Evolutionary conservation across 2,329 filamentous ascomycete genomes (phyloP).

Genomic region (Penicillium digitatum): DNA sequence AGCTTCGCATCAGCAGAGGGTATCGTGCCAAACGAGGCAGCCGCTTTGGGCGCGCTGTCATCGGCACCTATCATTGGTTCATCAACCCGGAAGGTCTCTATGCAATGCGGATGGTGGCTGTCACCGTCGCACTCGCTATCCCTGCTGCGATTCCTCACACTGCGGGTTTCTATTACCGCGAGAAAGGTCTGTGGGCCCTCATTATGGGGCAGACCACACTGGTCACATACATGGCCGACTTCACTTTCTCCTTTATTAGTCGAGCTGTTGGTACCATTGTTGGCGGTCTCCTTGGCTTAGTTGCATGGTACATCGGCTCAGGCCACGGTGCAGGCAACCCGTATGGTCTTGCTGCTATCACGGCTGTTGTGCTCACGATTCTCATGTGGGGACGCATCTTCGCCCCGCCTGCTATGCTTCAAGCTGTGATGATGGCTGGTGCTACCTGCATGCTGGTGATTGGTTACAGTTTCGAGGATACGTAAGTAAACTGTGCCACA

Average conservation of each 20-base stretch:
- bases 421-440: conserved; percentile 39
- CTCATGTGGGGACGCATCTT: conserved; percentile 39
- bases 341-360: conserved; percentile 48
- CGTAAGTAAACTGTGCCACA: conserved; percentile 19
- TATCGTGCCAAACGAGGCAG: conserved; percentile 28
- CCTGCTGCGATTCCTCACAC: conserved; percentile 43
- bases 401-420: conserved; percentile 27
- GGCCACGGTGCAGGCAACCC: conserved; percentile 49
- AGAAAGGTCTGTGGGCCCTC: conserved; percentile 52
- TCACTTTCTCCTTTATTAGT: conserved; percentile 45
- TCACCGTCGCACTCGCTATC: conserved; percentile 46
- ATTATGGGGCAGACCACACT: conserved; percentile 51
- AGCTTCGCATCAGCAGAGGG: conserved; percentile 38
- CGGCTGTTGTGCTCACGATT: conserved; percentile 31
- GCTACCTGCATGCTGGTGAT: conserved; percentile 46
- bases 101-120: conserved; percentile 47
- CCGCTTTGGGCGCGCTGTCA: conserved; percentile 25
- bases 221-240: conserved; percentile 51
- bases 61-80: conserved; percentile 42
- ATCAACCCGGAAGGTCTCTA: conserved; percentile 46
- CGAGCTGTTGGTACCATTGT: conserved; percentile 45
- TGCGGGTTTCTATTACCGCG: conserved; percentile 51
- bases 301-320: conserved; percentile 52
- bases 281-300: conserved; percentile 47
- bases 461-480: conserved; percentile 48